Conservation (phyloP, 495 filamentous ascomycete genomes). For the Bacidia gigantensis region DNA sequence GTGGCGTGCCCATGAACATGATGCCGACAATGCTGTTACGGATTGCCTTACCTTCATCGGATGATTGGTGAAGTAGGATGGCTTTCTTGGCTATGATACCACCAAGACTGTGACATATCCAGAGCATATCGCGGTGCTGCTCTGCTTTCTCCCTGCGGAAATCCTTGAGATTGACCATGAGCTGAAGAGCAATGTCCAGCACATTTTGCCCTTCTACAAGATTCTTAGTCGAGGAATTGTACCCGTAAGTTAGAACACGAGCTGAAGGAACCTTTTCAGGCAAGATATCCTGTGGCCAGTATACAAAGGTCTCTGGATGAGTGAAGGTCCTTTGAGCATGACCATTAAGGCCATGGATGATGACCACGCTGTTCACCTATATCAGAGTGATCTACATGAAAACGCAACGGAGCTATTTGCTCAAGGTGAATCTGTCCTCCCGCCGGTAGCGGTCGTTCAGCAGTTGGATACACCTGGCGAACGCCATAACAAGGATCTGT, state of each 20-base stretch:
- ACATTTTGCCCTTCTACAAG: background rate
- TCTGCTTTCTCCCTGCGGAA: background rate
- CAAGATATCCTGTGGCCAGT: constrained; percentile 26
- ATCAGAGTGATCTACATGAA: background rate
- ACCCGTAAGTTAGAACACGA: constrained; percentile 22
- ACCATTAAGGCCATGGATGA: constrained; percentile 11
- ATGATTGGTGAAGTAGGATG: background rate
- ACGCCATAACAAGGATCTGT: constrained; percentile 1
- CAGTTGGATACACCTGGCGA: background rate
- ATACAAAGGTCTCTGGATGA: background rate
- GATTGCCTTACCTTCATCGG: background rate
- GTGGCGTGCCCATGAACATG: constrained; percentile 10
- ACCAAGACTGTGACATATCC: constrained; percentile 28
- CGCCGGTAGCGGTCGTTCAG: background rate
- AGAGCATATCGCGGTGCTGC: constrained; percentile 18
- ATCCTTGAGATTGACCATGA: background rate
- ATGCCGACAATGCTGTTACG: background rate
- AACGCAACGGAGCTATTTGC: background rate
- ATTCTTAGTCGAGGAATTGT: constrained; percentile 12
- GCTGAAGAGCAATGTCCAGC: background rate
- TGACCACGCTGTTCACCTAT: background rate
- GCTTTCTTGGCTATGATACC: constrained; percentile 27
- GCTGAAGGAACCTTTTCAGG: constrained; percentile 14
- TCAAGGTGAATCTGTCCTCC: background rate
- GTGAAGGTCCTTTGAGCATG: constrained; percentile 12